Evolutionary conservation across 768 basidiomycete species (phyloP), one percentile per base, ranked within the genome.

Genomic region (Daedalea quercina): DNA sequence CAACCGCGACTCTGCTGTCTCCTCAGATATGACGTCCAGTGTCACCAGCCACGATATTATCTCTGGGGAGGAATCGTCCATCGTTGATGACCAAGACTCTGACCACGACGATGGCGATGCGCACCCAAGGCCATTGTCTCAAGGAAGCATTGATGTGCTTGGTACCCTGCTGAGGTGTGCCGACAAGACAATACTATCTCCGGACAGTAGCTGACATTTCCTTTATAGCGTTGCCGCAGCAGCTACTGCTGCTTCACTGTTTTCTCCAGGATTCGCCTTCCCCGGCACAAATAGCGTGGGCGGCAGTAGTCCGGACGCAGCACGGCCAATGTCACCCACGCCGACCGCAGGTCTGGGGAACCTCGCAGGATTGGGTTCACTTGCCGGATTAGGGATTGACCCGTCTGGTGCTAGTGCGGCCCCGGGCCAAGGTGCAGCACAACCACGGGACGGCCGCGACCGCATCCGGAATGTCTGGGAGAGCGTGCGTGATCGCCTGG

Each of bases 231-330:
- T 92, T 28, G 90, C 90, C 3, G 89, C 90, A n/a, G 87, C 90
- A 9, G 90, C 90, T n/a, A 91, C 90, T 1, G 90, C 90, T 1
- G 88, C 87, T 8, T 92, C 90, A 11, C 77, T 88, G 42, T 75
- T 85, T 51, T 76, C 79, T 34, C 76, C 83, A 22, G 75, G 78
- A 42, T 73, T 83, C 49, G 70, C 77, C 26, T 73, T 48, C 41
- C 34, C 35, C 50, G 41, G 22, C 63, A 31, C 44, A 19, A 6
- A 31, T 20, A 42, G 25, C 24, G n/a, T n/a, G n/a, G n/a, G 19
- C 19, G 42, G 19, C n/a, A 45, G n/a, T n/a, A 41, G 24, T 34
- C 9, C 28, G 25, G 35, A 45, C 26, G 23, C 9, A 28, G 43
- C 24, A 17, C 67, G 70, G 9, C 70, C 73, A 9, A 64, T 73